A percentile compares a stretch with the other conserved stretches of the same genome.
phyloP scores from a whole-genome alignment of 1,284 basidiomycete genomes.

The Trichosporon asahii region DNA sequence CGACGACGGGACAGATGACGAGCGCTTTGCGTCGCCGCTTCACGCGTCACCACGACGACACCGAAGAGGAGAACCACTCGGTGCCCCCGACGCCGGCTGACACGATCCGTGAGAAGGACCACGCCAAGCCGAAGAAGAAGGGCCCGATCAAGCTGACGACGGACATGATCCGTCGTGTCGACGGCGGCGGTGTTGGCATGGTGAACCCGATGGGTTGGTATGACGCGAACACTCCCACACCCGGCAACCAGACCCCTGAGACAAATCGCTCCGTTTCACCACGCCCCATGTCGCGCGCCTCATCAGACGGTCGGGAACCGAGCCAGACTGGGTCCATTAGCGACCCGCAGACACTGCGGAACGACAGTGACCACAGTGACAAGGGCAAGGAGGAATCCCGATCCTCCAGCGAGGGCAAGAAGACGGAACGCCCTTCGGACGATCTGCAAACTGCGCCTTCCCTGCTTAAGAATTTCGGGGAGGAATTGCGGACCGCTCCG shows the following conservation, averaged over 20 bases:
- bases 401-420: background rate
- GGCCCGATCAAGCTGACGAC: conserved; percentile 56
- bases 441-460: background rate
- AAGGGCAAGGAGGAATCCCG: background rate
- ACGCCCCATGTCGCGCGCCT: background rate
- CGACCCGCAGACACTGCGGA: background rate
- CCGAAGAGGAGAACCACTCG: background rate
- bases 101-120: conserved; percentile 3
- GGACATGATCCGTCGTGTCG: conserved; percentile 80
- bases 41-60: conserved; percentile 13
- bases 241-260: background rate
- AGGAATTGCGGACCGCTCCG: background rate
- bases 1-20: conserved; percentile 12
- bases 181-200: conserved; percentile 69
- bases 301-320: background rate
- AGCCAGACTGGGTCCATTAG: background rate
- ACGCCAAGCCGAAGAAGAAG: conserved; percentile 35
- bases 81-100: background rate
- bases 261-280: conserved; percentile 4
- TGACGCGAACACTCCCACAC: conserved; percentile 28
- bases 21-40: conserved; percentile 34
- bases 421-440: background rate
- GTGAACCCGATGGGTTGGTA: conserved; percentile 70
- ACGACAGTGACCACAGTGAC: background rate
- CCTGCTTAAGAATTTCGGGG: background rate